Base-by-base conservation (phyloP, 2,329 filamentous ascomycete genomes). In the Colletotrichum tamarilloi region DNA sequence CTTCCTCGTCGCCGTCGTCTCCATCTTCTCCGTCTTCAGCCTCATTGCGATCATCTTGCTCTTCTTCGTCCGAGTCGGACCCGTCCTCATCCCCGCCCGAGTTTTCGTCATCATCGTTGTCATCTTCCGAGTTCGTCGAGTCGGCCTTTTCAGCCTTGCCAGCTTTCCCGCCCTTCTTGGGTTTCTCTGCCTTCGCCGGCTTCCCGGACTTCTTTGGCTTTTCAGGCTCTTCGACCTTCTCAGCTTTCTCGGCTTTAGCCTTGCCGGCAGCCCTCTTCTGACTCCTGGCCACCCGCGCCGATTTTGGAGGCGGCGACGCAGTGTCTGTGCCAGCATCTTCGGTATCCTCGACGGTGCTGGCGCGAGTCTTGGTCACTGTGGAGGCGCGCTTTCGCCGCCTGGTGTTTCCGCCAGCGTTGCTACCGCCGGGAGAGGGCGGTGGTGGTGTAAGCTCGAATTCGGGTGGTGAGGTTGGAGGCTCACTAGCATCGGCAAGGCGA, bases 281-380 rank as follows among this genome's bases (percentile, higher is more conserved):
- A 74, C 83, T 81, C 73, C 84, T 74, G 11, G 80, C 77, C 24
- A 81, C 81, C 69, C 83, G 81, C 5, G 83, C 81, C 14, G 82
- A 81, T 74, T 82, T 82, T 72, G 81, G 74, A 68, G 82, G 78
- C 67, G 83, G 84, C 63, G 84, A 84, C 66, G 82, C 80, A 28
- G 79, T 79, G 46, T 83, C 82, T n/a, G 83, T 86, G 24, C 67
- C 71, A 57, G 85, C 84, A 53, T 84, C 84, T 75, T 89, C 87
- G 1, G 87, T 87, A 68, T 88, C 87, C 4, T 87, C 87, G n/a
- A 88, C 84, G 6, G 87, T 88, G 75, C 86, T 88, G 38, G 74
- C 73, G n/a, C 77, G 74, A 9, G 74, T 75, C 68, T 82, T 83
- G 12, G 84, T 79, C 12, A 78, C 76, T 2, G 83, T 81, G 24